A percentile compares a stretch with the other conserved stretches of the same genome.
These are phyloP conservation scores for Colletotrichum cordylinicola DNA, from an alignment of 2,329 filamentous ascomycete species.

Conservation along the genomic window DNA sequence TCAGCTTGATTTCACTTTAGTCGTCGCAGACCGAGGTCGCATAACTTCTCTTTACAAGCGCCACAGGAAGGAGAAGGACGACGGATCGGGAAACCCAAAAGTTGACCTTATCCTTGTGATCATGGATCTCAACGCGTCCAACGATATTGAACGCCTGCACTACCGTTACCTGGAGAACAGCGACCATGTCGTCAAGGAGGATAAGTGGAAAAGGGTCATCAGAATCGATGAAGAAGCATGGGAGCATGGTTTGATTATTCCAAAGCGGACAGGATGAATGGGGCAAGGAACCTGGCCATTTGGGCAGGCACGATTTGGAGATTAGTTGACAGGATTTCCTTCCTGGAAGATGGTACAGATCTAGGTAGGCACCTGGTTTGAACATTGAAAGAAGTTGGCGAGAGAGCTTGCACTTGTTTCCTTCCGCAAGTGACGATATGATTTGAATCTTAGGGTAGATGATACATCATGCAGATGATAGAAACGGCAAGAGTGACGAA, in stretches of 20 bases:
- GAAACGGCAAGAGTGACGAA: background rate
- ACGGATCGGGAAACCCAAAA: background rate
- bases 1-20: background rate
- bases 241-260: background rate
- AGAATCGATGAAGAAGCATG: background rate
- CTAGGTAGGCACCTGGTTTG: fast-evolving
- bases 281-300: background rate
- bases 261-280: background rate
- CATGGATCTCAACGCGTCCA: background rate
- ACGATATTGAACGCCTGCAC: background rate
- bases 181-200: background rate
- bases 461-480: fast-evolving
- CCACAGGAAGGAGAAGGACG: background rate
- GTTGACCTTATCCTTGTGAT: background rate
- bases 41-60: background rate
- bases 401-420: background rate
- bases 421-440: background rate
- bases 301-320: background rate
- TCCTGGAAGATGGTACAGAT: background rate
- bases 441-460: background rate
- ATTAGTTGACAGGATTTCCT: background rate
- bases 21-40: background rate
- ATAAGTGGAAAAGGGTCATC: background rate
- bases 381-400: background rate
- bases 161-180: background rate